These are phyloP conservation scores for Pouteria glomerata DNA, from an alignment of 148 eudicot species.

Conservation along the genomic window DNA sequence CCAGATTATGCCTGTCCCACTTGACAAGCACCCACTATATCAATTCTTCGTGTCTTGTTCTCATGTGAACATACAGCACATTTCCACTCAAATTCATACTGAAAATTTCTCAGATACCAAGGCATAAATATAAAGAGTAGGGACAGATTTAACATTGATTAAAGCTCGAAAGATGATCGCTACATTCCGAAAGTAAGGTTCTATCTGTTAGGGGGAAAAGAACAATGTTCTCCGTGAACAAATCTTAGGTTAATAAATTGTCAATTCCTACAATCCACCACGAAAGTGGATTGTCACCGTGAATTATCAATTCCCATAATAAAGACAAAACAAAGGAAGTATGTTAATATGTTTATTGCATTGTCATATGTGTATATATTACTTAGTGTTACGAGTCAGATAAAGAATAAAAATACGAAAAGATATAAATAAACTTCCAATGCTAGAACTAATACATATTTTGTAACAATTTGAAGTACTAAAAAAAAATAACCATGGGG, in stretches of 20 bases:
- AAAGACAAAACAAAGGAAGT: neutral
- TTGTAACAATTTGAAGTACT: constrained; percentile 10
- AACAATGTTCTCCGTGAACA: neutral
- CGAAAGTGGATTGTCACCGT: neutral
- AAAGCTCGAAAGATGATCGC: too few species aligned
- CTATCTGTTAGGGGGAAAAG: neutral
- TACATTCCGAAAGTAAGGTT: too few species aligned
- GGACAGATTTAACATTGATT: neutral
- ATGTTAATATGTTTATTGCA: too few species aligned
- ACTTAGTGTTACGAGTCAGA: neutral
- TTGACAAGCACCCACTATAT: neutral
- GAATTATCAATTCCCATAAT: too few species aligned
- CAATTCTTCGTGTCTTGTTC: too few species aligned
- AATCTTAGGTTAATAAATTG: neutral
- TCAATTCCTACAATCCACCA: neutral
- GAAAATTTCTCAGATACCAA: neutral
- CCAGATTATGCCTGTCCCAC: neutral
- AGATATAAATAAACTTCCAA: neutral
- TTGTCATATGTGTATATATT: neutral
- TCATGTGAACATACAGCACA: too few species aligned
- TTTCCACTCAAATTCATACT: neutral
- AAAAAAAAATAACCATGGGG: constrained; percentile 8
- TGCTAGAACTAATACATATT: neutral
- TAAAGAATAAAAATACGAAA: neutral
- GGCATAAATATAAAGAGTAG: neutral